Conservation (phyloP, 2,329 filamentous ascomycete genomes). For the Phialophora macrospora region DNA sequence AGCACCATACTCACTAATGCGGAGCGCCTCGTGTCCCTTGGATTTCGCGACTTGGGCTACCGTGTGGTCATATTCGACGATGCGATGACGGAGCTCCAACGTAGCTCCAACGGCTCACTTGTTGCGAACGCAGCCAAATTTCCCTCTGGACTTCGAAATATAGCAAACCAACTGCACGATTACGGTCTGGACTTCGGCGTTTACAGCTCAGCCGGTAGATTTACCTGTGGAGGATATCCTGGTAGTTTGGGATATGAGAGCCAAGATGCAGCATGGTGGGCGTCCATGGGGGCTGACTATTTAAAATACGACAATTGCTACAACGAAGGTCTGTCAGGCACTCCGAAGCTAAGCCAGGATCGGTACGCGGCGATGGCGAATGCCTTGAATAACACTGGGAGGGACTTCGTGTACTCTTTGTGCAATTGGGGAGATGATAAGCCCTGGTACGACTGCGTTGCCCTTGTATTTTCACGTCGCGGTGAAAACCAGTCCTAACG, state of each 20-base stretch:
- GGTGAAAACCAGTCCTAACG: background rate
- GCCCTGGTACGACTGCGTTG: slow-evolving; percentile 40
- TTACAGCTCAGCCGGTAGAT: slow-evolving; percentile 51
- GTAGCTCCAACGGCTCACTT: slow-evolving; percentile 52
- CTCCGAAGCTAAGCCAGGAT: slow-evolving; percentile 52
- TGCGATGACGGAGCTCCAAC: slow-evolving; percentile 55
- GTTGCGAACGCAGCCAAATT: slow-evolving; percentile 51
- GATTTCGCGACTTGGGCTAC: slow-evolving; percentile 53
- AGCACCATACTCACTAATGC: slow-evolving; percentile 34
- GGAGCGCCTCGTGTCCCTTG: slow-evolving; percentile 25
- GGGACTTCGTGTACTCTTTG: slow-evolving; percentile 54
- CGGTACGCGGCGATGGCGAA: slow-evolving; percentile 56
- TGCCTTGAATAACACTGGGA: slow-evolving; percentile 55
- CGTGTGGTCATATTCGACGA: slow-evolving; percentile 60
- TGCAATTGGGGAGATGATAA: slow-evolving; percentile 60
- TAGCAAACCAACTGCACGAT: slow-evolving; percentile 56
- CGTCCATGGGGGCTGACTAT: slow-evolving; percentile 56
- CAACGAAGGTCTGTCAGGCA: slow-evolving; percentile 59
- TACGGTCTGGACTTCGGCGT: slow-evolving; percentile 60
- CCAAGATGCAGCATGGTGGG: slow-evolving; percentile 59
- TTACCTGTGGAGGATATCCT: slow-evolving; percentile 45
- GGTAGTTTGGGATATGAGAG: slow-evolving; percentile 58
- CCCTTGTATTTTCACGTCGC: background rate
- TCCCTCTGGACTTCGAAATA: slow-evolving; percentile 54
- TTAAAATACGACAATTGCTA: slow-evolving; percentile 61